Evolutionary conservation across 2,329 filamentous ascomycete species (phyloP).

Genomic region (Fusarium algeriense): DNA sequence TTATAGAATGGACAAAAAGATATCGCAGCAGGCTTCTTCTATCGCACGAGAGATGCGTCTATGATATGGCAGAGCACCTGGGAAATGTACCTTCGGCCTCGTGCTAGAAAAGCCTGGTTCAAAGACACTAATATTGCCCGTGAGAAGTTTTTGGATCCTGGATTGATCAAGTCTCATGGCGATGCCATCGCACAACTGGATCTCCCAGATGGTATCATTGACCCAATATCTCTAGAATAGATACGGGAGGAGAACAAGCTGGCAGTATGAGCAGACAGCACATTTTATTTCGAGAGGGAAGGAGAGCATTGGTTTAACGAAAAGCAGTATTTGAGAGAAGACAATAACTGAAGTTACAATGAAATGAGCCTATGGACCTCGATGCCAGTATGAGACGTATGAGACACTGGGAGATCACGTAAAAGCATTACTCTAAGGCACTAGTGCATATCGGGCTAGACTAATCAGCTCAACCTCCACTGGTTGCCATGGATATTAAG

Average conservation of each 20-base stretch:
- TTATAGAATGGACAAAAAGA: not conserved
- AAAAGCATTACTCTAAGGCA: not conserved
- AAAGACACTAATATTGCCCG: not conserved
- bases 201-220: not conserved
- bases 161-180: not conserved
- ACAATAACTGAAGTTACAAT: not conserved
- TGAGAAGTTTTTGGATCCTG: not conserved
- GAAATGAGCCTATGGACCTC: not conserved
- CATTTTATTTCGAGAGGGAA: not conserved
- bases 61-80: not conserved
- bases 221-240: not conserved
- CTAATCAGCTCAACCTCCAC: not conserved
- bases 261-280: not conserved
- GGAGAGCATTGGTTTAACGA: not conserved
- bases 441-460: not conserved
- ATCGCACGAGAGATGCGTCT: not conserved
- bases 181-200: not conserved
- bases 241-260: not conserved
- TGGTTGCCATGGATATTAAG: constrained; percentile 14
- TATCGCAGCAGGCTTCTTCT: not conserved
- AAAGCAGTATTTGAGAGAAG: not conserved
- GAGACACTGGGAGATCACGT: not conserved
- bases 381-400: not conserved
- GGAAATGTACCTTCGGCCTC: not conserved
- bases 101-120: not conserved